Percentiles rank a stretch among this genome's conserved stretches.
These are phyloP conservation scores for Nicotiana rustica DNA, from an alignment of 305 asterid species.

Conservation along the genomic window DNA sequence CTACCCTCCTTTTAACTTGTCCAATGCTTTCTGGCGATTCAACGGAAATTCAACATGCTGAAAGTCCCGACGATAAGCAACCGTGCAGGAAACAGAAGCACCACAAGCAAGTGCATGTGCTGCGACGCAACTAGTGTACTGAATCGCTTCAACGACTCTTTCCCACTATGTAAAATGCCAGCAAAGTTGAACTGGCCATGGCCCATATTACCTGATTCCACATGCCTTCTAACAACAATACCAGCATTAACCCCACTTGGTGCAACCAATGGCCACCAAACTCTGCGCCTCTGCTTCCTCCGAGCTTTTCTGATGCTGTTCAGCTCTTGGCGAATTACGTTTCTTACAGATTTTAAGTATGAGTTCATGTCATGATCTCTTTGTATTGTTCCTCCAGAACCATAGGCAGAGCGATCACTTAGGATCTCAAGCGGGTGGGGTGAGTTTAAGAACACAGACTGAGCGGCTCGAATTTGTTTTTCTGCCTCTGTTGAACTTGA, in stretches of 20 bases:
- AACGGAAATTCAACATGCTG: constrained; percentile 50
- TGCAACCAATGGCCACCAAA: constrained; percentile 79
- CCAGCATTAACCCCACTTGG: constrained; percentile 56
- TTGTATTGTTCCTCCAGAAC: constrained; percentile 79
- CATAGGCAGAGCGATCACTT: constrained; percentile 93
- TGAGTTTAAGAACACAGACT: constrained; percentile 64
- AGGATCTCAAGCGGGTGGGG: constrained; percentile 97
- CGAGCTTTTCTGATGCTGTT: constrained; percentile 58
- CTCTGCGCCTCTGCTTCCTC: constrained; percentile 63
- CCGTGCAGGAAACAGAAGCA: constrained; percentile 74
- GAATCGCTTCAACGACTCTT: constrained; percentile 73
- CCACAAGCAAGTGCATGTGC: constrained; percentile 83
- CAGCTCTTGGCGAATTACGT: constrained; percentile 72
- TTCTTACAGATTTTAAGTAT: constrained; percentile 65
- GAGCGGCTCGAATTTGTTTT: constrained; percentile 73
- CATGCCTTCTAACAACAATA: constrained; percentile 45
- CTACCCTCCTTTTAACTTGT: constrained; percentile 36
- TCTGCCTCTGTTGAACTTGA: constrained; percentile 56
- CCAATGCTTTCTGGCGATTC: constrained; percentile 34
- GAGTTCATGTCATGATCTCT: constrained; percentile 93
- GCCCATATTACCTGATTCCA: constrained; percentile 43
- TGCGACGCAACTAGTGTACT: constrained; percentile 77
- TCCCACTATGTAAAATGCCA: constrained; percentile 62
- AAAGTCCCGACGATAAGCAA: constrained; percentile 61
- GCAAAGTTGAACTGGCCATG: constrained; percentile 59